Conservation (phyloP, 2,329 filamentous ascomycete species). For the Curvularia spicifera region DNA sequence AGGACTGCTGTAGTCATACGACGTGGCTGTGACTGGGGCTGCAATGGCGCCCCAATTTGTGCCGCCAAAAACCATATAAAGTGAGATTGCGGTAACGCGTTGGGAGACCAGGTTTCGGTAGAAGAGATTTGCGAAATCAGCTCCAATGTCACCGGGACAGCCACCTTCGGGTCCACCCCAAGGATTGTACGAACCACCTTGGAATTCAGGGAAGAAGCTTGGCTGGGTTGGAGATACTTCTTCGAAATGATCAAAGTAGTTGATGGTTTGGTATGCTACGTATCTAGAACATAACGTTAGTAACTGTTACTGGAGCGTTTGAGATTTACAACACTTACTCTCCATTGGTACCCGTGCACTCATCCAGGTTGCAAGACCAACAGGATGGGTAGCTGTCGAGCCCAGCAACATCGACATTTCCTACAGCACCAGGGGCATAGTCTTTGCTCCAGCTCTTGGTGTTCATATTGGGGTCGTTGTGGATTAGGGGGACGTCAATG, state of each 20-base stretch:
- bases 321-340: conserved; percentile 30
- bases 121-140: conserved; percentile 68
- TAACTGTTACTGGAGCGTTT: neutral
- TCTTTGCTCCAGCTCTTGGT: conserved; percentile 66
- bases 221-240: conserved; percentile 55
- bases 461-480: conserved; percentile 67
- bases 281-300: conserved; percentile 41
- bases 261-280: conserved; percentile 60
- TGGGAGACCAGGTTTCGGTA: conserved; percentile 68
- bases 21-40: conserved; percentile 64
- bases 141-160: conserved; percentile 61
- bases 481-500: conserved; percentile 64
- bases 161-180: conserved; percentile 67
- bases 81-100: conserved; percentile 63
- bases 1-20: conserved; percentile 69
- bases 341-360: conserved; percentile 67
- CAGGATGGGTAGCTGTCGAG: conserved; percentile 62
- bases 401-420: conserved; percentile 62
- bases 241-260: conserved; percentile 58
- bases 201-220: conserved; percentile 65
- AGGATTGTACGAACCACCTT: conserved; percentile 66
- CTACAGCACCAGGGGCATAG: conserved; percentile 58
- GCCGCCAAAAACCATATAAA: conserved; percentile 71
- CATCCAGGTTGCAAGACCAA: conserved; percentile 68
- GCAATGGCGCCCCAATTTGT: conserved; percentile 69